phyloP scores from a whole-genome alignment of 768 basidiomycete species.

The Calocybe gangraenosa region DNA sequence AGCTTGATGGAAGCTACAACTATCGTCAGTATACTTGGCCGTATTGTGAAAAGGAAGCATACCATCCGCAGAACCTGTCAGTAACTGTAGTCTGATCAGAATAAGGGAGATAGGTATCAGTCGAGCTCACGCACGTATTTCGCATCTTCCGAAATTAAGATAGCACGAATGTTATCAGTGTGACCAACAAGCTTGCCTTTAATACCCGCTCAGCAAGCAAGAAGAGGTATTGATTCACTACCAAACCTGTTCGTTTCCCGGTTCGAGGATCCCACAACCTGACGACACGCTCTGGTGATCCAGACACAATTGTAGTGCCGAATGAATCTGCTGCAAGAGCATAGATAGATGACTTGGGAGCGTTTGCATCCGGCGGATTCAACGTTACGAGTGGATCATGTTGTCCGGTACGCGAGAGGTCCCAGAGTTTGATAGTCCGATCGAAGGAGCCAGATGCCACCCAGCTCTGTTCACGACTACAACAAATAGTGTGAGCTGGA shows the following conservation, averaged over 20 bases:
- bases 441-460: constrained; percentile 94
- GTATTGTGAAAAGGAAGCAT: background rate
- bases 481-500: constrained; percentile 3
- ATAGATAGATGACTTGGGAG: constrained; percentile 71
- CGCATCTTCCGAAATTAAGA: constrained; percentile 86
- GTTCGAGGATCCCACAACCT: constrained; percentile 92
- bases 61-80: constrained; percentile 83
- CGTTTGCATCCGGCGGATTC: constrained; percentile 59
- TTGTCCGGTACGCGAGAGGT: constrained; percentile 46
- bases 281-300: constrained; percentile 88
- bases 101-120: background rate
- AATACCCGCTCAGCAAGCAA: constrained; percentile 1
- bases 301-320: constrained; percentile 81
- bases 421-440: constrained; percentile 93
- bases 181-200: constrained; percentile 87
- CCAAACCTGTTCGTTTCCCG: constrained; percentile 59
- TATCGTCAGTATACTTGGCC: background rate
- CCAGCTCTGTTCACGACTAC: constrained; percentile 78
- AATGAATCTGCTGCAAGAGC: constrained; percentile 75
- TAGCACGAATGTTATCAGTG: constrained; percentile 93
- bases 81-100: constrained; percentile 41
- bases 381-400: constrained; percentile 58
- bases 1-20: constrained; percentile 74
- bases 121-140: constrained; percentile 67
- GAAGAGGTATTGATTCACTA: background rate